Conservation (phyloP, 805 yeast genomes). For the Ogataea parapolymorpha region DNA sequence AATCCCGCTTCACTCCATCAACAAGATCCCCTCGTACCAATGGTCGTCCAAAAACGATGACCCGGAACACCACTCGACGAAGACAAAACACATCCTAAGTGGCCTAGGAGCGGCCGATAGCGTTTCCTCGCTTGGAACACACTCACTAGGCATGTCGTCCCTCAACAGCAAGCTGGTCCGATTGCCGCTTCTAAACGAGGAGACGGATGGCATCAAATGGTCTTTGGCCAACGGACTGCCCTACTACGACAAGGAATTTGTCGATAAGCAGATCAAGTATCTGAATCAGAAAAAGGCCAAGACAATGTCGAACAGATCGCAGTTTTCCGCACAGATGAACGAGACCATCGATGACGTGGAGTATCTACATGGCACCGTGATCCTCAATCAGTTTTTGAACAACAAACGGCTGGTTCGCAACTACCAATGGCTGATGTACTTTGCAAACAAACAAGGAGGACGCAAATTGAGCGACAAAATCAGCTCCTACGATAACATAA, state of each 20-base stretch:
- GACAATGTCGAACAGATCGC: conserved; percentile 27
- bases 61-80: conserved; percentile 23
- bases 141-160: conserved; percentile 23
- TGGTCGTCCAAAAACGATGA: conserved; percentile 33
- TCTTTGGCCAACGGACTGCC: conserved; percentile 42
- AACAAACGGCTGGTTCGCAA: conserved; percentile 40
- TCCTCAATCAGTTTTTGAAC: conserved; percentile 42
- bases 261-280: conserved; percentile 24
- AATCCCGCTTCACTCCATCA: conserved; percentile 30
- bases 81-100: conserved; percentile 25
- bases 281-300: conserved; percentile 30
- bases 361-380: conserved; percentile 47
- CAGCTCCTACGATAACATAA: conserved; percentile 13
- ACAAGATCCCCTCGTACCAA: conserved; percentile 34
- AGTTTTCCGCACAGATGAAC: conserved; percentile 26
- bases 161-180: conserved; percentile 28
- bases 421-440: conserved; percentile 48
- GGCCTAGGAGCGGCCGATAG: conserved; percentile 26
- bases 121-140: conserved; percentile 28
- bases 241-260: conserved; percentile 31
- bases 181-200: conserved; percentile 24
- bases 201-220: conserved; percentile 16
- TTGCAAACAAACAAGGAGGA: conserved; percentile 42
- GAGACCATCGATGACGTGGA: conserved; percentile 45
- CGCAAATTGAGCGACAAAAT: conserved; percentile 21